Conservation (phyloP, 176 grass and related monocot genomes). For the Alopecurus myosuroides region DNA sequence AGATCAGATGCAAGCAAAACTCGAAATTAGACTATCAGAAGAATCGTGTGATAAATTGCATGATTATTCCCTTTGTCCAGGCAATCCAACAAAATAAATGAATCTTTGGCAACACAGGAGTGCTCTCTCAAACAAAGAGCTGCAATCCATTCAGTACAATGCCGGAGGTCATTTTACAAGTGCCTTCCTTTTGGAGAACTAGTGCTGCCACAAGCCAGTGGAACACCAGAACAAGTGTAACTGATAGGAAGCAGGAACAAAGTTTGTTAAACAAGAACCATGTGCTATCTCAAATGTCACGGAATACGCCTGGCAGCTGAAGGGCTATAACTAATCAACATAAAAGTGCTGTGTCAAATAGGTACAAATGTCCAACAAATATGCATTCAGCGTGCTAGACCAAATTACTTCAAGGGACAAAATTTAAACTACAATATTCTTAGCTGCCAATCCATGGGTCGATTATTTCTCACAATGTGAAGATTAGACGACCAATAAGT, state of each 20-base stretch:
- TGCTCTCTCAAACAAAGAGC: background rate
- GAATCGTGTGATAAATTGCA: background rate
- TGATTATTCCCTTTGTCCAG: background rate
- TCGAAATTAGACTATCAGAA: conserved; percentile 5
- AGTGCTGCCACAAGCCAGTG: background rate
- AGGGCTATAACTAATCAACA: background rate
- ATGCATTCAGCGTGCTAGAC: background rate
- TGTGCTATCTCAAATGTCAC: background rate
- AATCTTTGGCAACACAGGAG: background rate
- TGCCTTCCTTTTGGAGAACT: background rate
- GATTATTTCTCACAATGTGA: background rate
- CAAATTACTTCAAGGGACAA: background rate
- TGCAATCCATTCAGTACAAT: background rate
- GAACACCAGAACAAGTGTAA: background rate
- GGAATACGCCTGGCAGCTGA: background rate
- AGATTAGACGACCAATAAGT: background rate
- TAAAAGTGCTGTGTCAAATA: background rate
- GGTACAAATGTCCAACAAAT: background rate
- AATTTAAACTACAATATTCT: background rate
- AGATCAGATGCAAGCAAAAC: conserved; percentile 10
- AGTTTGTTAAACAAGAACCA: background rate
- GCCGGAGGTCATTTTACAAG: background rate
- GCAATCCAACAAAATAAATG: background rate
- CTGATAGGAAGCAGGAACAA: background rate
- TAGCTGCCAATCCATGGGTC: background rate